Evolutionary conservation across 257 asterid species (phyloP), one percentile per base, ranked within the genome.

Genomic region (Plantago ovata): DNA sequence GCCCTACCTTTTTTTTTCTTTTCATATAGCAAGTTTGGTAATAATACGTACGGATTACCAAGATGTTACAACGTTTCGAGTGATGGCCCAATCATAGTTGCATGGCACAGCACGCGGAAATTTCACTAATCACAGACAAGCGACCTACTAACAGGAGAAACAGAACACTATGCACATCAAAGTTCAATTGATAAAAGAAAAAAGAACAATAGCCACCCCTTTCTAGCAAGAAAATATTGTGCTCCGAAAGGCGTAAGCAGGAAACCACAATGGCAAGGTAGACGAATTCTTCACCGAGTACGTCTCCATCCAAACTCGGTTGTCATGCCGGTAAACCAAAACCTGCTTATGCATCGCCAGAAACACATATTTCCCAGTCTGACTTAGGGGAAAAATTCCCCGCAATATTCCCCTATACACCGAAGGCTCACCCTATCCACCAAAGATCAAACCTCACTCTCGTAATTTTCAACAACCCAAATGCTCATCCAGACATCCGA

Each of bases 331-430:
- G 66, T 88, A 92, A 22, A 85, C 83, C 65, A 88, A 51, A 47
- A 85, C 83, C 68, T 92, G 93, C 74, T 79, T 88, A 51, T 85
- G 86, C 1, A 94, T 76, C 1, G 93, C 93, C 13, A 92, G 81
- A 38, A 85, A 83, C 28, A 88, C 80, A 63, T 40, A 80, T 8
- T 68, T 67, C 12, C 58, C 61, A 0, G 73, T 74, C 64, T 83
- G 93, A 47, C 90, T 70, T 14, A 92, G 80, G 0, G 96, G 96
- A 58, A 88, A 92, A 52, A 85, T 72, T 14, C 93, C 85, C 1
- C 87, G 86, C 21, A 84, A 90, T 93, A 85, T 72, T 75, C 90
- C 93, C 69, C 80, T 74, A 88, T 84, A 69, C 96, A 92, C 16
- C 91, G 75, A 39, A 92, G 84, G 46, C 98, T 88, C 54, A 85